Base-by-base conservation (phyloP, 164 flowering plant species). In the Sedum album region DNA sequence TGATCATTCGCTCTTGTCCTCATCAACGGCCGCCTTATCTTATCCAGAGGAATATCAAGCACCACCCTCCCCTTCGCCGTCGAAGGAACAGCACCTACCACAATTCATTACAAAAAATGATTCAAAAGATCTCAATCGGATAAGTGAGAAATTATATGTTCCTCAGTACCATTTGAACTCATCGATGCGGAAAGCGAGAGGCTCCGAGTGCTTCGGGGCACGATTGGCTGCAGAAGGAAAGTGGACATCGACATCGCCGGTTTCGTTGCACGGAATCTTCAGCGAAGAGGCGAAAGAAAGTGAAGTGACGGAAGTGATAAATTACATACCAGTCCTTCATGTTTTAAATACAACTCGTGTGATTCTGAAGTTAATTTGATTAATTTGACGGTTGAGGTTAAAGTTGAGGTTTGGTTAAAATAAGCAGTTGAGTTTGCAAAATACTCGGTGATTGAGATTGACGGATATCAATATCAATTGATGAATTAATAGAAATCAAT, bases 21-120 rank as follows among this genome's bases (percentile, higher is more conserved):
- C 93, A 87, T 83, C 25, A 94, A 73, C 1, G 97, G 99, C 53
- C 97, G 86, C 70, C 91, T 74, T 35, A 94, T 94, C 79, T 87
- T 82, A 65, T 86, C 87, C 8, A 91, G 73, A 1, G 99, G 99
- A 75, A 91, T 82, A 73, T 94, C 96, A 62, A 88, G 18, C 63
- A 94, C 75, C 79, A 84, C 74, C 4, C 96, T 95, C 1, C 98
- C 99, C 11, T 74, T 73, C 46, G 28, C 67, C 1, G 67, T 26
- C 31, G 46, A 36, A 23, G 67, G 67, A 28, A 17, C 26, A 65
- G 48, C 67, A 38, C 62, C n/a, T n/a, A n/a, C n/a, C n/a, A n/a
- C n/a, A n/a, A n/a, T n/a, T n/a, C n/a, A n/a, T n/a, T n/a, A n/a
- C n/a, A n/a, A n/a, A n/a, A n/a, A n/a, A n/a, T n/a, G n/a, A n/a